phyloP scores from a whole-genome alignment of 495 filamentous ascomycete genomes.

The Penicillium pancosmium region DNA sequence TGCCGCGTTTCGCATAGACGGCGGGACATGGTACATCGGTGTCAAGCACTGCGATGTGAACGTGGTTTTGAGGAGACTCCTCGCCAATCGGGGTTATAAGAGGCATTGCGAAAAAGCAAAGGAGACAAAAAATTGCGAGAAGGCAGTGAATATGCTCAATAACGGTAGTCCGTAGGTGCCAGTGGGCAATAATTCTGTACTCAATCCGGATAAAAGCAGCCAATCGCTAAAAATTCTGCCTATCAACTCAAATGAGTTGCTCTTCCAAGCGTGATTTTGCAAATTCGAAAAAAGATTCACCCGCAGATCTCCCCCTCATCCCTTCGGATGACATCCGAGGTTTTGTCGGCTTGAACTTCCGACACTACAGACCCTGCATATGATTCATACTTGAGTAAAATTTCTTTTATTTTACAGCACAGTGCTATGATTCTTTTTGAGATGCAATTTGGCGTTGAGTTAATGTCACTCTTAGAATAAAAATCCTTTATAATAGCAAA shows the following conservation, averaged over 20 bases:
- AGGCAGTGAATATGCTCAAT: not conserved
- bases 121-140: not conserved
- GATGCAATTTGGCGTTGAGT: not conserved
- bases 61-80: not conserved
- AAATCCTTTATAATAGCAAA: not conserved
- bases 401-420: no score
- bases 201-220: not conserved
- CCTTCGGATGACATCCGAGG: conserved; percentile 1
- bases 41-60: conserved; percentile 2
- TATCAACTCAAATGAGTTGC: not conserved
- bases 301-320: conserved; percentile 3
- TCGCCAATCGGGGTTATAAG: not conserved
- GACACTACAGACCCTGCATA: not conserved
- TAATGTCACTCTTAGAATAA: not conserved
- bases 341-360: conserved; percentile 1
- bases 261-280: not conserved
- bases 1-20: conserved; percentile 27
- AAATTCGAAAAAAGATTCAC: not conserved
- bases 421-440: not conserved
- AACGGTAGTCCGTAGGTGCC: no score
- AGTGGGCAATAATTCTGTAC: not conserved
- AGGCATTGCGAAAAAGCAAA: not conserved
- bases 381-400: no score
- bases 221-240: not conserved
- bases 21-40: conserved; percentile 15